phyloP scores from a whole-genome alignment of 305 asterid genomes.

The Rubia peregrina region DNA sequence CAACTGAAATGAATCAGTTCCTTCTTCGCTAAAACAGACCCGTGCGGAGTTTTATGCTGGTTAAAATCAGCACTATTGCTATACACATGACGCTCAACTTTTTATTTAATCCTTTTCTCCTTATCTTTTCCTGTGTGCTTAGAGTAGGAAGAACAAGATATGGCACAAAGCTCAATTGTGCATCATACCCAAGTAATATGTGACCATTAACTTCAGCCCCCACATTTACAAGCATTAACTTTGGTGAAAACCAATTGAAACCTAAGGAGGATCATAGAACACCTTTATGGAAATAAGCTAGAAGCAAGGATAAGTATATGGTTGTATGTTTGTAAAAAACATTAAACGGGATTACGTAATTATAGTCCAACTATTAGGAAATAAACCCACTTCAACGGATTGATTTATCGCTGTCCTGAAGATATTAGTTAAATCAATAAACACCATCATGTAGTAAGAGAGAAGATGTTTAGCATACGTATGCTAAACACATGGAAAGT shows the following conservation, averaged over 20 bases:
- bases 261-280: not conserved
- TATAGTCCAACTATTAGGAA: constrained; percentile 6
- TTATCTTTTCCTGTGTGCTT: not conserved
- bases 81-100: not conserved
- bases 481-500: not conserved
- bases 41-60: not conserved
- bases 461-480: not conserved
- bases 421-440: not conserved
- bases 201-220: not conserved
- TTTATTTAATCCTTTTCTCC: not conserved
- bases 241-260: not conserved
- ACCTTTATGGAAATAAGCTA: not conserved
- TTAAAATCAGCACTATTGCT: not conserved
- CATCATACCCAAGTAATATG: not conserved
- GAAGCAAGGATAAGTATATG: not conserved
- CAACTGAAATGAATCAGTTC: not conserved
- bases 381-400: not conserved
- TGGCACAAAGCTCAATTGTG: not conserved
- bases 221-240: not conserved
- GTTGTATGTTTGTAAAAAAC: not conserved
- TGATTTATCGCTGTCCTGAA: not conserved
- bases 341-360: not conserved
- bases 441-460: not conserved
- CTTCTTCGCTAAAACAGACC: not conserved
- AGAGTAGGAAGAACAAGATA: not conserved